Base-by-base conservation (phyloP, 805 yeast genomes). In the Alloascoidea africana region DNA sequence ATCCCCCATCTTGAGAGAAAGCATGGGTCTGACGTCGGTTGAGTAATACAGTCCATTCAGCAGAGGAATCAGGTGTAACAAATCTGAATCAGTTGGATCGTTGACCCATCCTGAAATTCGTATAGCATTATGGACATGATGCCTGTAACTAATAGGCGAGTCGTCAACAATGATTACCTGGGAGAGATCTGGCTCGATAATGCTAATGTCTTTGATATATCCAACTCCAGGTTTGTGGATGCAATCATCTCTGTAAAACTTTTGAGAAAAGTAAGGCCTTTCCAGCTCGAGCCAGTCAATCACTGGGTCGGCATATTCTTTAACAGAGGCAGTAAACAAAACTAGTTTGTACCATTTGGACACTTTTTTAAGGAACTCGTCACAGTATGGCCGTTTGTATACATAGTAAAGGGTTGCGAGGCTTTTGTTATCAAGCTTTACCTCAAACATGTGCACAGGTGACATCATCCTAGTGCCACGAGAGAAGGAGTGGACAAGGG, bases 41-140 rank as follows among this genome's bases (percentile, higher is more conserved):
- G 89, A 74, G 44, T 73, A 70, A 41, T 94, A 66, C 49, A 91
- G 58, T 17, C 89, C 77, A 48, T 76, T 70, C 34, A 85, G 59
- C 50, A 91, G 59, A 2, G 98, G 97, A 33, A 91, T 55, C 38
- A 91, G 58, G 48, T 85, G 76, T 56, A 91, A 61, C 41, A 91
- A 60, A 49, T 85, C 94, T 16, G 76, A 63, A 52, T 91, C 98
- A 27, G 78, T 71, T n/a, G 93, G 94, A 56, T 91, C 98, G 51
- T 82, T 84, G 44, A 91, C 85, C 98, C 98, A 91, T 35, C 98
- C 97, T 58, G 86, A 95, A 4, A 91, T 85, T 60, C 80, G 76
- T 16, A 91, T 78, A 1, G 95, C 98, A 51, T 91, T 91, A 45
- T 77, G 76, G 41, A 74, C 80, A 41, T 76, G 83, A 54, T 87